These are phyloP conservation scores for Pichia thaimueangensis DNA, from an alignment of 805 yeast genomes.

Conservation along the genomic window DNA sequence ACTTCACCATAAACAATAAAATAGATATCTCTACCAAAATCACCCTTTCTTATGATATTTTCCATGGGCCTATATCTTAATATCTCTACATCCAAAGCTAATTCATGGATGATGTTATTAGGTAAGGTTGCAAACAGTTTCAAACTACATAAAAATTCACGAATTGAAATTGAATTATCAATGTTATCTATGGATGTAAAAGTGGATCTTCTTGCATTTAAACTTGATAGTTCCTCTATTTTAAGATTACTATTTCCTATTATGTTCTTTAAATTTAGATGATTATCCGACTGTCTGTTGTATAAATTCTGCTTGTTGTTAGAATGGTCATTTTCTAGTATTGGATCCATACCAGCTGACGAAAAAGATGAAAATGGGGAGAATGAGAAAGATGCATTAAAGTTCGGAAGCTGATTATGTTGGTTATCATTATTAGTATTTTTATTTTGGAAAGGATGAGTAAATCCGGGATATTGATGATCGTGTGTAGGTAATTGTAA, in stretches of 20 bases:
- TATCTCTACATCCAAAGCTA: constrained; percentile 61
- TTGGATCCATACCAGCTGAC: no score
- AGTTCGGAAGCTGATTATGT: no score
- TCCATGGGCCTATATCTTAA: constrained; percentile 48
- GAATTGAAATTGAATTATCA: constrained; percentile 46
- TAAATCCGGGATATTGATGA: no score
- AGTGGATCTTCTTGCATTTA: background rate
- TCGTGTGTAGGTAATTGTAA: no score
- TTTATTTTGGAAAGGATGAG: no score
- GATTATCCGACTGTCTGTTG: no score
- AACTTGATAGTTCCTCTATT: background rate
- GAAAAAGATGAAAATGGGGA: no score
- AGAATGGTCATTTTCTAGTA: no score
- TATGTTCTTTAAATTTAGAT: background rate
- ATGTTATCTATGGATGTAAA: constrained; percentile 30
- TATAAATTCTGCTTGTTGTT: no score
- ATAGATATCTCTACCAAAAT: constrained; percentile 55
- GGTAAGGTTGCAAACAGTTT: constrained; percentile 58
- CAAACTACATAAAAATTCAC: constrained; percentile 50
- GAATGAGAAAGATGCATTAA: no score
- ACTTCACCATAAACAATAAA: constrained; percentile 65
- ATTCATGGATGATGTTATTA: constrained; percentile 50
- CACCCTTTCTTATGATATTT: constrained; percentile 54
- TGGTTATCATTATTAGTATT: no score
- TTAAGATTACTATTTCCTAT: background rate